Evolutionary conservation across 2,329 filamentous ascomycete species (phyloP), one percentile per base, ranked within the genome.

Genomic region (Periconia sp.): DNA sequence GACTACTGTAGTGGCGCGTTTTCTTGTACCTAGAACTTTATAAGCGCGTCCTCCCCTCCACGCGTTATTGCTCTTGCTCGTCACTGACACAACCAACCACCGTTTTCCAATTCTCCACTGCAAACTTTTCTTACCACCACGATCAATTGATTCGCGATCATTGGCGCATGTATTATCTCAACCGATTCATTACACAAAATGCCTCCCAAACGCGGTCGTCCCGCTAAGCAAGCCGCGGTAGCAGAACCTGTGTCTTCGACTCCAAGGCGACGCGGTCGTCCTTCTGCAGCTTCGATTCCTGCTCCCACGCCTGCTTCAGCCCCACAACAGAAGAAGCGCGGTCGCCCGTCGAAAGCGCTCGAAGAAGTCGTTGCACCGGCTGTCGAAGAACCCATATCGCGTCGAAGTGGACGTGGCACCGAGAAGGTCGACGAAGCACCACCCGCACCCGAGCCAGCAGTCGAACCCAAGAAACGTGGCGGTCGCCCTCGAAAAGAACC

Each of bases 241-340:
- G 51, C 49, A 1, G 45, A 20, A 35, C 40, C 45, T 9, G 51
- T 49, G 1, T 43, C 27, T 15, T 27, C 45, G 30, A 33, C 54
- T 5, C 60, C 63, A 1, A 63, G 60, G 52, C 64, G 59, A 49
- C 65, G 62, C 45, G 64, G 64, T 10, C 60, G 63, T 15, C 60
- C 58, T 0, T 47, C 59, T 18, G 45, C 42, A 23, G 46, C 19
- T 9, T 47, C 58, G 27, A 51, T 58, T 40, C 27, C 18, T 19
- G 45, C 15, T 9, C 27, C 41, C 13, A 45, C 42, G 2, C 18
- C 19, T 19, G 42, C 20, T 11, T 23, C 52, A 9, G 27, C 42
- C 13, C 20, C 46, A 20, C 33, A 53, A 9, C 61, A 61, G 1
- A 63, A 61, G 52, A 65, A 60, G 49, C 65, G 62, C 45, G 63